Evolutionary conservation across 768 basidiomycete genomes (phyloP).

Genomic region (Boletus sp.): DNA sequence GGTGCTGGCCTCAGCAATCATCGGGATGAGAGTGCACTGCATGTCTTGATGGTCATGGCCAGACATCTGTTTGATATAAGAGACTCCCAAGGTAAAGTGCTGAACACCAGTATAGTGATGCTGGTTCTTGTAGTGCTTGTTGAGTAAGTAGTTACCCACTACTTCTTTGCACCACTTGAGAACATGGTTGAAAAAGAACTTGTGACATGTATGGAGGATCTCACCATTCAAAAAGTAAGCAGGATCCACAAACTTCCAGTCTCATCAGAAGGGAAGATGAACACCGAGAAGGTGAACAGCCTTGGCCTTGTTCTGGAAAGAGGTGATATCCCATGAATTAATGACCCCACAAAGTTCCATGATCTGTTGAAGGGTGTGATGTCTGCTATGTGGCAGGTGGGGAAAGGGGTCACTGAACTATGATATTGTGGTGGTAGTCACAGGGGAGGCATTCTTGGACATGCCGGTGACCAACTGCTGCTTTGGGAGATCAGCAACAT

Average conservation of each 20-base stretch:
- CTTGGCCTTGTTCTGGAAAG: too few species aligned
- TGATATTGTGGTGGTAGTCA: neutral
- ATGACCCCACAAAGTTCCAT: neutral
- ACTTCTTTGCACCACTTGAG: too few species aligned
- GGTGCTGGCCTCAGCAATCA: too few species aligned
- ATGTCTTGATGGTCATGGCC: slow-evolving; percentile 40
- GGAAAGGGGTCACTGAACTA: slow-evolving; percentile 10
- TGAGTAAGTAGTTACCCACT: neutral
- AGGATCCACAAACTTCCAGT: too few species aligned
- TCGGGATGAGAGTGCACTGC: slow-evolving; percentile 25
- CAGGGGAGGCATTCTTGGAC: neutral
- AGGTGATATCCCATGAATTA: too few species aligned
- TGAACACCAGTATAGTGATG: slow-evolving; percentile 25
- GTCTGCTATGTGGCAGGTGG: neutral
- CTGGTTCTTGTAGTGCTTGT: neutral
- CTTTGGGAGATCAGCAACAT: slow-evolving; percentile 7
- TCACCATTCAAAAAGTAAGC: too few species aligned
- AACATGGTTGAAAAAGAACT: too few species aligned
- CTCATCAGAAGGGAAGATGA: too few species aligned
- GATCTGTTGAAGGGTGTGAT: neutral
- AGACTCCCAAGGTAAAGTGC: slow-evolving; percentile 38
- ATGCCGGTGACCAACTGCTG: neutral
- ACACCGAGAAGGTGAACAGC: too few species aligned
- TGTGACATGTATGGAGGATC: too few species aligned
- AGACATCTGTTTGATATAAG: slow-evolving; percentile 40